Base-by-base conservation (phyloP, 495 filamentous ascomycete species). In the Podospora sp. region DNA sequence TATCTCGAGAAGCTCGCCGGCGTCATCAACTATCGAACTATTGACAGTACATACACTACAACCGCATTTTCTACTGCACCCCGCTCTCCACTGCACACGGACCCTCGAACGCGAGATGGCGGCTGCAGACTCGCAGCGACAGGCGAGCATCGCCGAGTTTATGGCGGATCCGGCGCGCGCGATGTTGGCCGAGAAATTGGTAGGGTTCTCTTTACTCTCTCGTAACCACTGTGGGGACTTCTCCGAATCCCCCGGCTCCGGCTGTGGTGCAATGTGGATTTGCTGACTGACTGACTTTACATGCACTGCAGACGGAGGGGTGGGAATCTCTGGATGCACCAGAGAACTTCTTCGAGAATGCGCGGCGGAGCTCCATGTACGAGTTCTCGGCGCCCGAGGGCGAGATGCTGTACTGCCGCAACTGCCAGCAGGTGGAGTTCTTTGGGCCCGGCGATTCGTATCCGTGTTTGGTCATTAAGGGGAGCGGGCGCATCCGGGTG, bases 401-500 rank as follows among this genome's bases (percentile, higher is more conserved):
- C 11, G 57, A 33, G 26, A 11, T 35, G 2, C 57, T 59, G 12
- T 59, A 59, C 57, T 59, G 57, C 57, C 16, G 57, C 9, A 35
- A 22, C n/a, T 59, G 57, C 8, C 18, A 33, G 26, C 26, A 59
- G 57, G 57, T 59, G 16, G 57, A 27, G 18, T 59, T 59, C 33
- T 59, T 59, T 25, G 18, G n/a, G 27, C 57, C 27, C 7, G 57
- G 57, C 57, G 57, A 59, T 26, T 20, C 20, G 25, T 59, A 33
- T 35, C 57, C 57, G 6, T 59, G 27, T 22, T 12, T 59, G 26
- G n/a, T 21, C 6, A 59, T 59, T 26, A 59, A 59, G 21, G 57
- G 57, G 57, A 59, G 57, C 26, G 57, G 57, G n/a, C 57, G 33
- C 12, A 27, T 59, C 27, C 16, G 57, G 57, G 33, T 59, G n/a